Evolutionary conservation across 768 basidiomycete genomes (phyloP).

Genomic region (Mycena floridula): DNA sequence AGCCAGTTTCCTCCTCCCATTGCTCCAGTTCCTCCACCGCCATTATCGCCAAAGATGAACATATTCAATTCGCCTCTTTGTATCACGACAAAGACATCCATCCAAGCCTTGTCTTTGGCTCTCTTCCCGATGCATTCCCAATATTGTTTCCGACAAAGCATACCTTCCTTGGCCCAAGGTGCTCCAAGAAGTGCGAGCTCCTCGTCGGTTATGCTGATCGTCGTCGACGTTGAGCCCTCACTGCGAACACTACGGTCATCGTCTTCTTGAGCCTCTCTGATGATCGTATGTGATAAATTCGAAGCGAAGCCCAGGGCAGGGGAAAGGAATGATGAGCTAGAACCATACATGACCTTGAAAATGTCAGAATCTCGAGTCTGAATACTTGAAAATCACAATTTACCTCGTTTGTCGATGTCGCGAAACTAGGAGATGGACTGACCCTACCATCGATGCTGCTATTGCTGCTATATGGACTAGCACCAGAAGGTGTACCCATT

Average conservation of each 20-base stretch:
- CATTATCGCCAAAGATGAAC: slow-evolving; percentile 87
- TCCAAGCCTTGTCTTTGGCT: slow-evolving; percentile 86
- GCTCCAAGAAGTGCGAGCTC: slow-evolving; percentile 92
- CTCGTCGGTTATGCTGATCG: slow-evolving; percentile 88
- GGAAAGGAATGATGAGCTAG: slow-evolving; percentile 64
- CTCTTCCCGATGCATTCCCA: slow-evolving; percentile 83
- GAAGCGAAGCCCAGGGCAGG: slow-evolving; percentile 95
- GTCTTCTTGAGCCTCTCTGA: slow-evolving; percentile 90
- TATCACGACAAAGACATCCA: slow-evolving; percentile 94
- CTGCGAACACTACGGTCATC: slow-evolving; percentile 69
- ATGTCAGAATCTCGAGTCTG: not conserved
- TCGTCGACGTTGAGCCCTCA: slow-evolving; percentile 58
- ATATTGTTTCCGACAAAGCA: slow-evolving; percentile 91
- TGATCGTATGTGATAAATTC: slow-evolving; percentile 93
- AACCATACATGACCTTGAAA: slow-evolving; percentile 49
- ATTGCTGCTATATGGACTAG: slow-evolving; percentile 80
- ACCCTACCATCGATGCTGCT: slow-evolving; percentile 81
- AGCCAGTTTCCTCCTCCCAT: slow-evolving; percentile 99
- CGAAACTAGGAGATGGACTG: slow-evolving; percentile 94
- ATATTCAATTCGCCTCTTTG: slow-evolving; percentile 91
- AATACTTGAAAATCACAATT: slow-evolving; percentile 7
- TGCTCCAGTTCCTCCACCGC: slow-evolving; percentile 50
- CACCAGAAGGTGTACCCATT: slow-evolving; percentile 52
- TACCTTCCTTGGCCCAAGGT: slow-evolving; percentile 99
- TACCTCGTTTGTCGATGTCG: slow-evolving; percentile 84